phyloP scores from a whole-genome alignment of 257 asterid genomes.

The Salvia rosmarinus region DNA sequence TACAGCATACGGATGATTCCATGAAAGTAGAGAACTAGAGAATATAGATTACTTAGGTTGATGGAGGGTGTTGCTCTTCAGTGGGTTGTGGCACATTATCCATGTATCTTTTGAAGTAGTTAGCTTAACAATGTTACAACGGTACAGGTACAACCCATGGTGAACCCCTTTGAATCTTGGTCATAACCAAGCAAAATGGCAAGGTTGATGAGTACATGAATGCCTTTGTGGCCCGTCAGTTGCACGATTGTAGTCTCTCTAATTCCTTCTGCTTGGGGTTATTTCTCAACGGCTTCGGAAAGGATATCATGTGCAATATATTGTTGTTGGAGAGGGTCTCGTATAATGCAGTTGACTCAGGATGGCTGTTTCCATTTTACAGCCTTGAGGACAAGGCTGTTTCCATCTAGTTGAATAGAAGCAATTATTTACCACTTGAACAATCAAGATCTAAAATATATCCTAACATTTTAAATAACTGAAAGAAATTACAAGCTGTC shows the following conservation, averaged over 20 bases:
- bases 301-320: neutral
- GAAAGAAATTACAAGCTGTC: neutral
- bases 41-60: neutral
- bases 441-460: neutral
- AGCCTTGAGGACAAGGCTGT: neutral
- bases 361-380: neutral
- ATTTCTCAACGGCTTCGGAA: neutral
- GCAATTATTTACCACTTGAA: slow-evolving; percentile 1
- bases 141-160: neutral
- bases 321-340: neutral
- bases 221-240: too few species aligned
- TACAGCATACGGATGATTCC: neutral
- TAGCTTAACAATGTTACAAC: neutral
- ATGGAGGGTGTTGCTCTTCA: slow-evolving; percentile 4
- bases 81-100: neutral
- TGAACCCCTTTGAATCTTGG: too few species aligned
- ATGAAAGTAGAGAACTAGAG: neutral
- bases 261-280: neutral
- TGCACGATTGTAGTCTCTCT: too few species aligned
- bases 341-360: neutral
- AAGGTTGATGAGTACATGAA: too few species aligned
- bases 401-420: neutral
- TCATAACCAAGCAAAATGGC: too few species aligned
- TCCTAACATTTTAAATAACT: neutral
- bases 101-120: neutral